Conservation (phyloP, 2,329 filamentous ascomycete genomes). For the Fusarium sublunatum region DNA sequence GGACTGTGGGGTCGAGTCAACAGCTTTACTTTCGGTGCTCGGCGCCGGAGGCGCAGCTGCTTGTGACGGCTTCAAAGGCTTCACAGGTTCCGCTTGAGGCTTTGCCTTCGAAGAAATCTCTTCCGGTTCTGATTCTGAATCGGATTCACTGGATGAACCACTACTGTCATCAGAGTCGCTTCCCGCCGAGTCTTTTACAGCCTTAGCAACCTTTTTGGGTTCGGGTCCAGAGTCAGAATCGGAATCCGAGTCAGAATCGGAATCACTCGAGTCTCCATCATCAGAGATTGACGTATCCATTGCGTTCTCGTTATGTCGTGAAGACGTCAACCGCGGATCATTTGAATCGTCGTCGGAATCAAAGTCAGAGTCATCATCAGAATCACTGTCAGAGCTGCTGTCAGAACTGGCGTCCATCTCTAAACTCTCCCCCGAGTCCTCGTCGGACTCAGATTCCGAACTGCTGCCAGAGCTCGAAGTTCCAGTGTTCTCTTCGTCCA, state of each 20-base stretch:
- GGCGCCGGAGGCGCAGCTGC: neutral
- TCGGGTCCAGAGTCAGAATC: conserved; percentile 16
- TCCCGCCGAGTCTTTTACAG: conserved; percentile 20
- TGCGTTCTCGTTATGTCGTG: neutral
- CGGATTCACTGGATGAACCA: conserved; percentile 36
- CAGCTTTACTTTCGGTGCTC: conserved; percentile 2
- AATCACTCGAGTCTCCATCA: conserved; percentile 26
- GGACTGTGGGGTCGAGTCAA: conserved; percentile 6
- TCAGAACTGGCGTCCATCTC: conserved; percentile 15
- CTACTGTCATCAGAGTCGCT: conserved; percentile 27
- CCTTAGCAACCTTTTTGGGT: neutral
- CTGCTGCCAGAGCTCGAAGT: conserved; percentile 35
- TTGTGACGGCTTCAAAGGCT: conserved; percentile 1
- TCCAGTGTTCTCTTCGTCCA: conserved; percentile 23
- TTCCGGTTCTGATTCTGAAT: conserved; percentile 52
- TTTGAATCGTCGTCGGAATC: conserved; percentile 2
- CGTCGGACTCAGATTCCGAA: conserved; percentile 46
- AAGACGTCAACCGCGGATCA: neutral
- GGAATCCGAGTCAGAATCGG: neutral
- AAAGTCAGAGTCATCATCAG: conserved; percentile 8
- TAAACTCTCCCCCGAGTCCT: conserved; percentile 54
- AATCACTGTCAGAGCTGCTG: conserved; percentile 10
- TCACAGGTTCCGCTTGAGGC: conserved; percentile 10
- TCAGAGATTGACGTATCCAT: neutral
- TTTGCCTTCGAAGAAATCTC: conserved; percentile 52